Evolutionary conservation across 139 green algal genomes (phyloP).

Genomic region (Microglena sp.): DNA sequence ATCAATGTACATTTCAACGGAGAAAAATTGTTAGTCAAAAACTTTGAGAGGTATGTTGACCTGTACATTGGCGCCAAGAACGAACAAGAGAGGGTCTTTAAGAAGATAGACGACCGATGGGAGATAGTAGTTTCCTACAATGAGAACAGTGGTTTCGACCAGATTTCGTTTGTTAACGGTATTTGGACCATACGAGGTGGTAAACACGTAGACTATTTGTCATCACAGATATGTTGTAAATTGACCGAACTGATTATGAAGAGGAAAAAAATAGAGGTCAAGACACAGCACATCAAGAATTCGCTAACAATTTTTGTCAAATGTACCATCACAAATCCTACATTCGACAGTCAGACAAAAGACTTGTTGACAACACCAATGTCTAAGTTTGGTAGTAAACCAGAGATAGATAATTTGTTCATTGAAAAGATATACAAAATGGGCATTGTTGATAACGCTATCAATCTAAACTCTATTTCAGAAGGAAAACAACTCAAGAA

Average conservation of each 20-base stretch:
- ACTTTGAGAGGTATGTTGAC: constrained; percentile 42
- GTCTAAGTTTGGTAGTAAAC: constrained; percentile 31
- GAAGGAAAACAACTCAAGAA: constrained; percentile 45
- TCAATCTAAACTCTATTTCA: constrained; percentile 28
- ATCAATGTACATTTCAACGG: constrained; percentile 10
- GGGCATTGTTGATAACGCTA: constrained; percentile 34
- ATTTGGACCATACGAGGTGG: constrained; percentile 46
- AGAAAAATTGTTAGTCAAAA: constrained; percentile 28
- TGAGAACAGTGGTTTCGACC: constrained; percentile 21
- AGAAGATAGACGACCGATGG: constrained; percentile 9
- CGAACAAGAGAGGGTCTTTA: not conserved
- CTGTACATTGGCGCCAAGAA: constrained; percentile 27
- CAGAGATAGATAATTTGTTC: constrained; percentile 34
- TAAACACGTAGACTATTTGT: constrained; percentile 46
- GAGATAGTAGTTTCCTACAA: constrained; percentile 23
- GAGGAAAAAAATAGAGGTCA: constrained; percentile 1
- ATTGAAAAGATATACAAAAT: constrained; percentile 28
- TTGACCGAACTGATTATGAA: constrained; percentile 5
- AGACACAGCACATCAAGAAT: constrained; percentile 37
- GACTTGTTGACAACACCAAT: constrained; percentile 40
- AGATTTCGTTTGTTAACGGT: constrained; percentile 58
- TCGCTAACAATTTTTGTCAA: constrained; percentile 54
- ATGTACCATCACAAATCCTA: constrained; percentile 43
- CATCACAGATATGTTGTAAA: constrained; percentile 16
- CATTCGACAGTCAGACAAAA: constrained; percentile 54